phyloP scores from a whole-genome alignment of 169 alveolate genomes.

The Plasmodium sp. region DNA sequence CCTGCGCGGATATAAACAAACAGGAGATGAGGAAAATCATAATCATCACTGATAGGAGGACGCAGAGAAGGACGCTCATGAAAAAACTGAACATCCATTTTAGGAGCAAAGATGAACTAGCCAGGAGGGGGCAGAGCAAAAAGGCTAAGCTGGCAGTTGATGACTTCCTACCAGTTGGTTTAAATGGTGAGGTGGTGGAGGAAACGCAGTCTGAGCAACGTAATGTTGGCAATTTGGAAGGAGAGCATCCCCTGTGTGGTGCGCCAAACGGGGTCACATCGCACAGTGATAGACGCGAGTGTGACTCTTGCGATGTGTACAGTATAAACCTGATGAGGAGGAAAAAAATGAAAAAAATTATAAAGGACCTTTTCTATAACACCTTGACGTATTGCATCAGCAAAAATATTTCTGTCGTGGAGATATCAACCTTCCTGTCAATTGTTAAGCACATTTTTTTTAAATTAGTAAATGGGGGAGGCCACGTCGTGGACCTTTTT shows the following conservation, averaged over 20 bases:
- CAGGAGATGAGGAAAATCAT: conserved; percentile 53
- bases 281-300: neutral
- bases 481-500: conserved; percentile 25
- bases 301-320: neutral
- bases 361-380: conserved; percentile 23
- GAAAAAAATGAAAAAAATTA: conserved; percentile 40
- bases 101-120: neutral
- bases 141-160: neutral
- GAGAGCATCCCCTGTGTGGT: neutral
- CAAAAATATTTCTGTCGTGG: conserved; percentile 23
- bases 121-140: neutral
- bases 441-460: conserved; percentile 36
- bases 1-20: conserved; percentile 17
- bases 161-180: conserved; percentile 42
- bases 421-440: conserved; percentile 49
- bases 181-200: neutral
- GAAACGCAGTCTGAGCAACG: neutral
- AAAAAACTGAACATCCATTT: conserved; percentile 21
- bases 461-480: conserved; percentile 7
- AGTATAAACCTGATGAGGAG: neutral
- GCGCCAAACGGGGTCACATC: neutral
- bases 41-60: conserved; percentile 16
- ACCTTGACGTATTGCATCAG: conserved; percentile 20
- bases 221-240: neutral
- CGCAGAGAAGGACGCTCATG: conserved; percentile 2